Evolutionary conservation across 2,329 filamentous ascomycete genomes (phyloP).

Genomic region (Lithohypha guttulata): DNA sequence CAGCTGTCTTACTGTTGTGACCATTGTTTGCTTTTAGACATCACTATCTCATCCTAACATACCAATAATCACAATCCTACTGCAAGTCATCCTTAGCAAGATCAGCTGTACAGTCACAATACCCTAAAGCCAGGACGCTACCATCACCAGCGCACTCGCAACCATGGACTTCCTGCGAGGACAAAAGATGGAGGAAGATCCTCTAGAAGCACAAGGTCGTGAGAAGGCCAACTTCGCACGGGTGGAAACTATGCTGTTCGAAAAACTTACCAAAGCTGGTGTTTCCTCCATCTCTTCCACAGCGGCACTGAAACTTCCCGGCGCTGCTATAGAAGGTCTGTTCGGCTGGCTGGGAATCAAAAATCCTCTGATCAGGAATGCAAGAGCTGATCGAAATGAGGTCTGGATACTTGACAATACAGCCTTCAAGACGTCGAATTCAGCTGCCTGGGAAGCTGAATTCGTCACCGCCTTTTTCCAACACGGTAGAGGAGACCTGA

Average conservation of each 20-base stretch:
- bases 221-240: conserved; percentile 20
- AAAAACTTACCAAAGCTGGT: conserved; percentile 18
- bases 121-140: neutral
- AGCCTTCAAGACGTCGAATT: conserved; percentile 49
- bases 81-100: neutral
- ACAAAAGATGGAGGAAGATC: conserved; percentile 15
- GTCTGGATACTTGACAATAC: conserved; percentile 91
- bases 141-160: neutral
- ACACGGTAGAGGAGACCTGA: conserved; percentile 55
- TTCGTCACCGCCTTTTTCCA: conserved; percentile 75
- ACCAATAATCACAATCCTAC: neutral
- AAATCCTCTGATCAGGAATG: conserved; percentile 50
- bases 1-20: neutral
- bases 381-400: conserved; percentile 54
- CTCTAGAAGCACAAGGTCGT: conserved; percentile 21
- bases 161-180: neutral
- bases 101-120: neutral
- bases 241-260: conserved; percentile 20
- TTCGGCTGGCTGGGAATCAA: conserved; percentile 26
- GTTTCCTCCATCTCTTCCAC: conserved; percentile 12
- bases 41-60: neutral
- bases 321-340: conserved; percentile 1
- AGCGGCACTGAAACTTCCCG: neutral
- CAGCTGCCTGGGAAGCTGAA: conserved; percentile 60
- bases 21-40: neutral